A percentile compares a stretch with the other conserved stretches of the same genome.
phyloP scores from a whole-genome alignment of 805 yeast genomes.

The Barnettozyma botsteinii region DNA sequence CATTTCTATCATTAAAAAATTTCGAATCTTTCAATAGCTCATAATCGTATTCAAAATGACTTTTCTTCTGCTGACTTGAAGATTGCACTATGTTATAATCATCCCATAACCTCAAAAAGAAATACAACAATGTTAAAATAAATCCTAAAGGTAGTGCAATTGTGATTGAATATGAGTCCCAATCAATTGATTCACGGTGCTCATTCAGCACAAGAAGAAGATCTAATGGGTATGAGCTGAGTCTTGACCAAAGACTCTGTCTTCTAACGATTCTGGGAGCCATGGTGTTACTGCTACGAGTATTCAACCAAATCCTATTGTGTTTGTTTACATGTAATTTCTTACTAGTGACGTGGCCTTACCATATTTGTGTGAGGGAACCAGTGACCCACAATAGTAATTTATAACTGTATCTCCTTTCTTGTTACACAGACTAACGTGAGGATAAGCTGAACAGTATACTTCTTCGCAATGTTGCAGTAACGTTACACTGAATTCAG shows the following conservation, averaged over 20 bases:
- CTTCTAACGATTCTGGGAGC: slow-evolving; percentile 16
- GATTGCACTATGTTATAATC: slow-evolving; percentile 14
- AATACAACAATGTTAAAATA: slow-evolving; percentile 19
- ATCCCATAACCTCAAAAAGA: slow-evolving; percentile 22
- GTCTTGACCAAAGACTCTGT: slow-evolving; percentile 15
- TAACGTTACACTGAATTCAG: too few species aligned
- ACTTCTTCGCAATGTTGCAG: too few species aligned
- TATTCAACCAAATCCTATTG: too few species aligned
- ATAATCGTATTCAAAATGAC: slow-evolving; percentile 11
- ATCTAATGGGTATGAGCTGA: slow-evolving; percentile 24
- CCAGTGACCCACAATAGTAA: too few species aligned
- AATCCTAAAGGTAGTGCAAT: slow-evolving; percentile 24
- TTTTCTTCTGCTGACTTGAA: neutral
- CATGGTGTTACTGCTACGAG: too few species aligned
- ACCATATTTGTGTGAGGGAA: too few species aligned
- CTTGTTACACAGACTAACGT: too few species aligned
- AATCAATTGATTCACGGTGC: slow-evolving; percentile 24
- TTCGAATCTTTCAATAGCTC: slow-evolving; percentile 18
- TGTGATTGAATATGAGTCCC: slow-evolving; percentile 24
- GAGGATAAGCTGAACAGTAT: too few species aligned
- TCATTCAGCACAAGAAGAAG: slow-evolving; percentile 22
- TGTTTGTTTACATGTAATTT: too few species aligned
- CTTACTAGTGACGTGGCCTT: too few species aligned
- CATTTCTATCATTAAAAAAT: slow-evolving; percentile 11
- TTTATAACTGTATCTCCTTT: too few species aligned